These are phyloP conservation scores for Lactarius indigo DNA, from an alignment of 768 basidiomycete genomes.

Conservation along the genomic window DNA sequence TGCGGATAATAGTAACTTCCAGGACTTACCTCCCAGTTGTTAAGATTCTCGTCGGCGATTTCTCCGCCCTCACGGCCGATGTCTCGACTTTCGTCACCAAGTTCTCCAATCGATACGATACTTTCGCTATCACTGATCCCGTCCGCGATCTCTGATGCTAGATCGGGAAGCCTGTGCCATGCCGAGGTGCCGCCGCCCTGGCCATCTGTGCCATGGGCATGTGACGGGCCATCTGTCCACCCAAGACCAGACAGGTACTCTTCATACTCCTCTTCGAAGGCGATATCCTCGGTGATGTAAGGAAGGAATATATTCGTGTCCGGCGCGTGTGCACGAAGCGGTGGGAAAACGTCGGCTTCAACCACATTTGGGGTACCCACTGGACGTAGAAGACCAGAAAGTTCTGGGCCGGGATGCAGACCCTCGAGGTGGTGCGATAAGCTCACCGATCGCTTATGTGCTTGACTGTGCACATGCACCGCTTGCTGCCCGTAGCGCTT, in stretches of 20 bases:
- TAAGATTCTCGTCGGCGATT: conserved; percentile 73
- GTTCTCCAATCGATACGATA: conserved; percentile 83
- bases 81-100: conserved; percentile 74
- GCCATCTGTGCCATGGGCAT: conserved; percentile 36
- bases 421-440: conserved; percentile 81
- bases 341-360: conserved; percentile 94
- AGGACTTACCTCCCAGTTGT: conserved; percentile 88
- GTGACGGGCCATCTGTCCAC: conserved; percentile 56
- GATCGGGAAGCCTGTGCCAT: conserved; percentile 80
- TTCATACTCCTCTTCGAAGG: conserved; percentile 96
- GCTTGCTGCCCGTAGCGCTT: conserved; percentile 76
- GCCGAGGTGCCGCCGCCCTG: conserved; percentile 48
- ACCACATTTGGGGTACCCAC: conserved; percentile 71
- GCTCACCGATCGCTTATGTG: conserved; percentile 78
- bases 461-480: conserved; percentile 47
- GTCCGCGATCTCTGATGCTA: conserved; percentile 78
- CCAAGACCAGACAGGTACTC: conserved; percentile 90
- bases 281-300: conserved; percentile 90
- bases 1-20: neutral
- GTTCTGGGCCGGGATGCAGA: conserved; percentile 66
- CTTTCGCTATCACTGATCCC: conserved; percentile 94
- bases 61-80: conserved; percentile 59
- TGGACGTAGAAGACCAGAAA: conserved; percentile 70
- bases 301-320: conserved; percentile 83
- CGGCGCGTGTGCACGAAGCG: conserved; percentile 80